Conservation (phyloP, 768 basidiomycete species). For the Pisolithus tinctorius region DNA sequence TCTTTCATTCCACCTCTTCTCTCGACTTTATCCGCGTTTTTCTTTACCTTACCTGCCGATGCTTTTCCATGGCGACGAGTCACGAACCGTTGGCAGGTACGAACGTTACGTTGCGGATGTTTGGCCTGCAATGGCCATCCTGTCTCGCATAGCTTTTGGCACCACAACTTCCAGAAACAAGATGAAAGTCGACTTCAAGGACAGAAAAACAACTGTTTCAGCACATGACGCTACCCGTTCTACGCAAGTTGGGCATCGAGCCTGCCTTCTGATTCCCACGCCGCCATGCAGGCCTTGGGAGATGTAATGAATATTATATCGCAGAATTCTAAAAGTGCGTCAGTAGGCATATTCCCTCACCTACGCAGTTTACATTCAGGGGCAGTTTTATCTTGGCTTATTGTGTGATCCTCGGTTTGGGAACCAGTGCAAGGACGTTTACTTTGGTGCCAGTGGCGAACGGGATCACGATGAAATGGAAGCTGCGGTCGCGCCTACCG, state of each 20-base stretch:
- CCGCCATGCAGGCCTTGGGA: conserved; percentile 2
- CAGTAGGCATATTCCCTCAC: no score
- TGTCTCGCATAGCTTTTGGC: conserved; percentile 2
- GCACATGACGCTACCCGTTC: conserved; percentile 18
- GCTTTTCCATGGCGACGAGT: not conserved
- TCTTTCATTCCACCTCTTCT: conserved; percentile 15
- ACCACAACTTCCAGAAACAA: not conserved
- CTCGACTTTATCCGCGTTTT: conserved; percentile 10
- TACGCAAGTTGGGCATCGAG: conserved; percentile 19
- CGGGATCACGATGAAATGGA: not conserved
- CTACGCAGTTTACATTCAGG: not conserved
- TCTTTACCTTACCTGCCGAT: conserved; percentile 8
- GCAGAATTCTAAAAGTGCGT: conserved; percentile 18
- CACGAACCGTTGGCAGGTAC: conserved; percentile 3
- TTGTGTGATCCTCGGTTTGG: conserved; percentile 1
- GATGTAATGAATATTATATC: conserved; percentile 18
- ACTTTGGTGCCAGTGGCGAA: no score
- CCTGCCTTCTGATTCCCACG: conserved; percentile 16
- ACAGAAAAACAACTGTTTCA: conserved; percentile 3
- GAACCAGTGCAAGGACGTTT: not conserved
- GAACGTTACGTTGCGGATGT: conserved; percentile 10
- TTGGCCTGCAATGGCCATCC: conserved; percentile 4
- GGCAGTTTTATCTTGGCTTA: conserved; percentile 9
- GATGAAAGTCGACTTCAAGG: not conserved
- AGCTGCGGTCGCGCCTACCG: not conserved